These are phyloP conservation scores for Oldenlandia corymbosa DNA, from an alignment of 257 asterid species.

Conservation along the genomic window DNA sequence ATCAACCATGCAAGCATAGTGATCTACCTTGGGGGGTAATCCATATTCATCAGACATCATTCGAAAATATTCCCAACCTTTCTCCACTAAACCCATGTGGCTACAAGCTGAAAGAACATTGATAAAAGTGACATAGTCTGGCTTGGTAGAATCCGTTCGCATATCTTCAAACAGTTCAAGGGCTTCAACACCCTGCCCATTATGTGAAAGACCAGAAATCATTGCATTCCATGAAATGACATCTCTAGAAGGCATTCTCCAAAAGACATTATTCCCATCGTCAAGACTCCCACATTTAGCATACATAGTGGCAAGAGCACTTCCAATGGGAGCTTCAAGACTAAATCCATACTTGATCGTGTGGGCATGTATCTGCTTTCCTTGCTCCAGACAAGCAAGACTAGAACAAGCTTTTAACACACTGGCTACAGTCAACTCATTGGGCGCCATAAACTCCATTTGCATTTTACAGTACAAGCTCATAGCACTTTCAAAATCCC, in stretches of 20 bases:
- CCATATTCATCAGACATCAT: constrained; percentile 49
- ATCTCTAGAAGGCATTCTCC: constrained; percentile 68
- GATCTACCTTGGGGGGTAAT: constrained; percentile 53
- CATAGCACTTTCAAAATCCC: constrained; percentile 62
- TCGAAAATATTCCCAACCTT: constrained; percentile 55
- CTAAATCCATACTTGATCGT: constrained; percentile 56
- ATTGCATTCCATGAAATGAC: constrained; percentile 84
- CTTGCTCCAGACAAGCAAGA: constrained; percentile 79
- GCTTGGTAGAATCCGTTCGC: constrained; percentile 47
- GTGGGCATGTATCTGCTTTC: constrained; percentile 77
- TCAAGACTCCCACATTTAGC: constrained; percentile 69
- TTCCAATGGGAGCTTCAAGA: constrained; percentile 78
- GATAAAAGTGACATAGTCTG: constrained; percentile 64
- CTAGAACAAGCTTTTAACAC: constrained; percentile 74
- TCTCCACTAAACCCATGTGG: constrained; percentile 78
- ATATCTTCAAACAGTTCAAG: constrained; percentile 71
- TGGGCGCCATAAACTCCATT: constrained; percentile 50
- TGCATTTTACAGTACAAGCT: constrained; percentile 68
- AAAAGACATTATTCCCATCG: constrained; percentile 50
- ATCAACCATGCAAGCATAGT: constrained; percentile 90
- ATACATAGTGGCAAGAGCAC: constrained; percentile 84
- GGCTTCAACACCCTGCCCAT: constrained; percentile 66
- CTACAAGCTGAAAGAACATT: constrained; percentile 79
- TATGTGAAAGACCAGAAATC: constrained; percentile 86
- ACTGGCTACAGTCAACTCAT: constrained; percentile 75